Evolutionary conservation across 768 basidiomycete species (phyloP), one percentile per base, ranked within the genome.

Genomic region (Suillus ampliporus): DNA sequence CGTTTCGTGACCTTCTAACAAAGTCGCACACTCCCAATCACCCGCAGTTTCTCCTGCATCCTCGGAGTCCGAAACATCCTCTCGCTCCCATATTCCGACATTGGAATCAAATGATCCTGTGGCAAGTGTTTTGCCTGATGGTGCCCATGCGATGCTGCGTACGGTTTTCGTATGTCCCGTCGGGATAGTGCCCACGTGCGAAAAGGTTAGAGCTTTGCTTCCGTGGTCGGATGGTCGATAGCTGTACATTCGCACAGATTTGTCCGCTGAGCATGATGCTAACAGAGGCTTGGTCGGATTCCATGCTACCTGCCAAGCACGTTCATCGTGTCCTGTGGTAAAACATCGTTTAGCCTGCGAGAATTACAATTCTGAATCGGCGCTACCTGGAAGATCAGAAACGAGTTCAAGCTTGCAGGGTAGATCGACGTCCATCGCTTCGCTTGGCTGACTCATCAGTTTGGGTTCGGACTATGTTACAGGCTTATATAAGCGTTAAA

Each of bases 221-320:
- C 53, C 53, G 23, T 56, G 37, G 57, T 67, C 62, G 58, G 75
- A 67, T 7, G 72, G 54, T 31, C 71, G 67, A 78, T 96, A 98
- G 28, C 80, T 80, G 73, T 94, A 98, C 52, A 99, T 77, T 46
- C 95, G 84, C 60, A 99, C 90, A 2, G 93, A 87, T 76, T 94
- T 97, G 78, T 99, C 97, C 7, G 92, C 88, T 5, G 97, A 98
- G 73, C 96, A 99, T 6, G 95, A 95, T 0, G 97, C 95, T 15
- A 99, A 79, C 21, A 96, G 71, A 0, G 92, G 86, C 60, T 90
- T 86, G 3, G 80, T 77, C 0, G 94, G 92, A 73, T 97, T 97
- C 93, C 95, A 99, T 6, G 92, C 86, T 34, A 92, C 81, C 59
- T 88, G 81, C 96, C 96, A 99, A 8, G 89, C 92, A 59, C 92